phyloP scores from a whole-genome alignment of 2,329 filamentous ascomycete genomes.

The Sporothrix protearum region DNA sequence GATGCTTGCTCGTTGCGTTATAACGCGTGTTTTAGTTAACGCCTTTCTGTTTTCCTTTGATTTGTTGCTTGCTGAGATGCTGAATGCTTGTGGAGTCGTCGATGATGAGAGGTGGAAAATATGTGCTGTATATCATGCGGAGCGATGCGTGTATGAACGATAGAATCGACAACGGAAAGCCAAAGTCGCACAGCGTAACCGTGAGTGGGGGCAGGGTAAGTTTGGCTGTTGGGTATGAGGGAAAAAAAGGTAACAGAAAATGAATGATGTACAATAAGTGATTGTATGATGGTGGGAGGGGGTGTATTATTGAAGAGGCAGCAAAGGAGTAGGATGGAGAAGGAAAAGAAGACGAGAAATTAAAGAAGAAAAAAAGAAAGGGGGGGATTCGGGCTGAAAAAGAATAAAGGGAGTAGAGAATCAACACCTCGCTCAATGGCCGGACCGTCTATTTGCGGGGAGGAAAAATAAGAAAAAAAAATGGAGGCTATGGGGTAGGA shows the following conservation, averaged over 20 bases:
- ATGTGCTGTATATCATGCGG: neutral
- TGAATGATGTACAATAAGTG: neutral
- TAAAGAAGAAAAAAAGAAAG: neutral
- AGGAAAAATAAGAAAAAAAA: slow-evolving; percentile 1
- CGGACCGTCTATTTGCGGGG: slow-evolving; percentile 6
- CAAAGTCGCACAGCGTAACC: slow-evolving; percentile 28
- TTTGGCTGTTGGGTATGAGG: neutral
- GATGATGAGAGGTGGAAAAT: neutral
- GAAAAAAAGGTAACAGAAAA: neutral
- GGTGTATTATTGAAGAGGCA: neutral
- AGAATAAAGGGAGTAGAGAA: neutral
- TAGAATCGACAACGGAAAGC: slow-evolving; percentile 14
- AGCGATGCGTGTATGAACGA: neutral
- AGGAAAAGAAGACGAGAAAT: neutral
- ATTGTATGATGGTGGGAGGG: neutral
- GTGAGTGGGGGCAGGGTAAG: slow-evolving; percentile 29
- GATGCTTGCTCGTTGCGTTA: neutral
- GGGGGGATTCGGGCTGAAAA: neutral
- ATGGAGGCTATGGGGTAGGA: neutral
- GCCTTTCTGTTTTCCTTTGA: neutral
- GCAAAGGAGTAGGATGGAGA: neutral
- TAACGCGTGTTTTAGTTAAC: neutral
- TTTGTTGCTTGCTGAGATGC: neutral
- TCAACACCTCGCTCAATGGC: slow-evolving; percentile 15
- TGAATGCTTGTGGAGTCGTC: neutral